phyloP scores from a whole-genome alignment of 1,284 basidiomycete species.

The Sporisorium iseilematis-ciliati region DNA sequence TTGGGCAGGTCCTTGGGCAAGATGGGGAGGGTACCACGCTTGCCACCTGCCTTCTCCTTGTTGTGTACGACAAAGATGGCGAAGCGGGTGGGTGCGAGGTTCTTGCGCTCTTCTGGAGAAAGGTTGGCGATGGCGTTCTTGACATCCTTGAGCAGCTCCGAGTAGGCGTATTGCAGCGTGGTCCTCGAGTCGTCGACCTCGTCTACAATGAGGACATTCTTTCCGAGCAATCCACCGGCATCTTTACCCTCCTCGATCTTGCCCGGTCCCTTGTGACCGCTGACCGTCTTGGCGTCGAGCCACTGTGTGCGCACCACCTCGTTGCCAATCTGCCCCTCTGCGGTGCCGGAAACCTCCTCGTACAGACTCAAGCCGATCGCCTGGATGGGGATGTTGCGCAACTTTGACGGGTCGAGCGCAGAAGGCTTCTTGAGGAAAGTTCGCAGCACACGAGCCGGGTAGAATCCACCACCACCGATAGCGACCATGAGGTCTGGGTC shows the following conservation, averaged over 20 bases:
- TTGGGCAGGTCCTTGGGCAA: slow-evolving; percentile 47
- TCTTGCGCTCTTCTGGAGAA: slow-evolving; percentile 51
- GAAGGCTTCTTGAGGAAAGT: slow-evolving; percentile 67
- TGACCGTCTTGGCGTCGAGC: slow-evolving; percentile 63
- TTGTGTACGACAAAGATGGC: slow-evolving; percentile 70
- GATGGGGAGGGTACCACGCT: slow-evolving; percentile 66
- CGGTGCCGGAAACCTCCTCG: slow-evolving; percentile 64
- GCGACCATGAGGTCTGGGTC: slow-evolving; percentile 65
- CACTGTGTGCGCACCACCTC: slow-evolving; percentile 69
- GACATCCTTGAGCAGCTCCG: slow-evolving; percentile 68
- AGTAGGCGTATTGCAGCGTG: slow-evolving; percentile 69
- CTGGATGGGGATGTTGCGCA: slow-evolving; percentile 69
- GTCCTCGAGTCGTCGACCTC: slow-evolving; percentile 69
- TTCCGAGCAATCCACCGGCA: slow-evolving; percentile 67
- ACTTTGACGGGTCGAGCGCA: slow-evolving; percentile 55
- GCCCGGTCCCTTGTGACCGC: slow-evolving; percentile 40
- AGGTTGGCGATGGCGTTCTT: slow-evolving; percentile 57
- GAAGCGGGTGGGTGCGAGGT: slow-evolving; percentile 65
- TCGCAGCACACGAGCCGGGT: slow-evolving; percentile 67
- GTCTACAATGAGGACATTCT: slow-evolving; percentile 68
- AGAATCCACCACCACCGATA: slow-evolving; percentile 68
- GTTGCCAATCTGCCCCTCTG: slow-evolving; percentile 64
- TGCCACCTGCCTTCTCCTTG: slow-evolving; percentile 62
- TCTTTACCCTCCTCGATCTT: slow-evolving; percentile 60
- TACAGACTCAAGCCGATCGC: slow-evolving; percentile 69